Percentiles rank a stretch among this genome's conserved stretches.
phyloP scores from a whole-genome alignment of 2,329 filamentous ascomycete species.

The Neoarthrinium moseri region DNA sequence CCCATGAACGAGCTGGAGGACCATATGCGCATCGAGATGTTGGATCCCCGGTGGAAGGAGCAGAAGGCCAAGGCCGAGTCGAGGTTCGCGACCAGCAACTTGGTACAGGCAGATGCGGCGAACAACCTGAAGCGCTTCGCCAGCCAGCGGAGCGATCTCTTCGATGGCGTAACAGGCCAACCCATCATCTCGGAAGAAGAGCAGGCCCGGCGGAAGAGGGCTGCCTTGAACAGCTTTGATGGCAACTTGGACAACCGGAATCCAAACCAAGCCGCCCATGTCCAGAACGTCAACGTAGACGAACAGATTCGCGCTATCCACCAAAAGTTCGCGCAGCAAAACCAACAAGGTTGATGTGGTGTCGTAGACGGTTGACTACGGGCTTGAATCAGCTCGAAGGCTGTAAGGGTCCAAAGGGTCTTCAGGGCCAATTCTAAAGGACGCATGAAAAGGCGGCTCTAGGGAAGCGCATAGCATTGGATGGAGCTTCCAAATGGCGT shows the following conservation, averaged over 20 bases:
- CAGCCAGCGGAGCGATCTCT: constrained; percentile 83
- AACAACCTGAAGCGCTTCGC: constrained; percentile 95
- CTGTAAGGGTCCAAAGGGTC: too few relatives aligned
- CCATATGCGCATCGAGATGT: constrained; percentile 91
- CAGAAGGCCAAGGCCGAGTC: constrained; percentile 87
- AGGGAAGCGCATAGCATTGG: neutral
- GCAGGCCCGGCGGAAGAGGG: constrained; percentile 71
- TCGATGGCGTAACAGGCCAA: constrained; percentile 71
- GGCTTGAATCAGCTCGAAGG: too few relatives aligned
- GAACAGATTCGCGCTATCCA: constrained; percentile 75
- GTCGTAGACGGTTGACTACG: too few relatives aligned
- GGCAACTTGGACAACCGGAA: constrained; percentile 61
- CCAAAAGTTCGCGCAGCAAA: constrained; percentile 48
- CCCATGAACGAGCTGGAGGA: constrained; percentile 84
- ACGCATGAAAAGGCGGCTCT: neutral
- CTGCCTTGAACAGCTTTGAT: constrained; percentile 65
- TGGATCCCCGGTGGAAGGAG: constrained; percentile 94
- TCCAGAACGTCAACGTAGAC: constrained; percentile 74
- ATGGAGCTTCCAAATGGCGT: neutral
- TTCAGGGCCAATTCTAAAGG: too few relatives aligned
- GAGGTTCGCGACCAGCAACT: constrained; percentile 80
- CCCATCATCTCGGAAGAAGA: constrained; percentile 73
- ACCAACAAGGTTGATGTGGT: constrained; percentile 23
- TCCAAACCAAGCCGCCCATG: constrained; percentile 51
- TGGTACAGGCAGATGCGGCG: constrained; percentile 83